These are phyloP conservation scores for Penicillium sp. DNA, from an alignment of 2,329 filamentous ascomycete species.

Conservation along the genomic window DNA sequence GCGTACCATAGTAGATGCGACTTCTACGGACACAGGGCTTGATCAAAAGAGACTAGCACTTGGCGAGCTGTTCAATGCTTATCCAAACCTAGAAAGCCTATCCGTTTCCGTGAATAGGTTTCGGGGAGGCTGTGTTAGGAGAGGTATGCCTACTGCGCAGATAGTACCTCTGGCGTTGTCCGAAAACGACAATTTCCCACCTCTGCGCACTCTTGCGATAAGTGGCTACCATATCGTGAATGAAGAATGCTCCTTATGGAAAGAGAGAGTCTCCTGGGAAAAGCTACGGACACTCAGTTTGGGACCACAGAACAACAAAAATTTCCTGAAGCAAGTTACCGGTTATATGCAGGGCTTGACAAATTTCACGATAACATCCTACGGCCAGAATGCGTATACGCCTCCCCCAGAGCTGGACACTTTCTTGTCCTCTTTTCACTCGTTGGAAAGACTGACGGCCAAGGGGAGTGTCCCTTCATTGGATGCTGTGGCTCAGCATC, in stretches of 20 bases:
- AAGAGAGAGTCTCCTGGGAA: not conserved
- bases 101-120: slow-evolving; percentile 1
- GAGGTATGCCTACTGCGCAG: not conserved
- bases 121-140: not conserved
- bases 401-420: too few relatives aligned
- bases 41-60: not conserved
- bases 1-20: not conserved
- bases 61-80: not conserved
- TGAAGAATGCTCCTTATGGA: too few relatives aligned
- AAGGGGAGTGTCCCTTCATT: too few relatives aligned
- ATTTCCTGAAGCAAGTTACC: not conserved
- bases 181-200: not conserved
- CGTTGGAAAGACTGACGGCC: too few relatives aligned
- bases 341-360: slow-evolving; percentile 1
- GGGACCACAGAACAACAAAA: not conserved
- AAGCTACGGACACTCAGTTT: not conserved
- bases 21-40: not conserved
- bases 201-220: too few relatives aligned
- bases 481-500: too few relatives aligned
- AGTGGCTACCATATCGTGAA: not conserved
- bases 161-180: not conserved
- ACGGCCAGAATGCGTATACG: not conserved
- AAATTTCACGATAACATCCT: slow-evolving; percentile 1
- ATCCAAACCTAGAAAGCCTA: slow-evolving; percentile 3
- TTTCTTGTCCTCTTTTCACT: too few relatives aligned